phyloP scores from a whole-genome alignment of 2,329 filamentous ascomycete species.

The Alternaria rosae region DNA sequence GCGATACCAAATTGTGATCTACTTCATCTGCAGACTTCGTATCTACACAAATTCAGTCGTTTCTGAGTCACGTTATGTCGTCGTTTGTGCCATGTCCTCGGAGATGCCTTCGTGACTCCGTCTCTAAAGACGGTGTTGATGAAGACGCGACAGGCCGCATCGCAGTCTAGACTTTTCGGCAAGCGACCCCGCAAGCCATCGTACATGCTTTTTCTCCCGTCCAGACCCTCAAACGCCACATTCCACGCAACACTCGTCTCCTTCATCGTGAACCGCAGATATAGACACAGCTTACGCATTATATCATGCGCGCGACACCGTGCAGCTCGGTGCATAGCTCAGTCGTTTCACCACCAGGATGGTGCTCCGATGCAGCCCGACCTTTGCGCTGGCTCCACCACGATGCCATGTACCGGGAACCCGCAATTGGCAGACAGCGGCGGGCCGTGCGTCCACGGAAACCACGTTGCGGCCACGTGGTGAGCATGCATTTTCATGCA shows the following conservation, averaged over 20 bases:
- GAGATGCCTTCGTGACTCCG: background rate
- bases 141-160: background rate
- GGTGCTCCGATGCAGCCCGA: background rate
- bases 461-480: slow-evolving; percentile 15
- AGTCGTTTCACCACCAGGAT: slow-evolving; percentile 4
- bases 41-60: background rate
- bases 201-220: background rate
- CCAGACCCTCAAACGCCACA: background rate
- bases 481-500: slow-evolving; percentile 12
- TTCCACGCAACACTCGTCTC: background rate
- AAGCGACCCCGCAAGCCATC: background rate
- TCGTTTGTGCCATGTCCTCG: background rate
- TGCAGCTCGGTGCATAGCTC: background rate
- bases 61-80: background rate
- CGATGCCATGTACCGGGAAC: background rate
- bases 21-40: slow-evolving; percentile 1
- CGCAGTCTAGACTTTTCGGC: background rate
- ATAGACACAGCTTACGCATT: background rate
- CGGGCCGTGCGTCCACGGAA: slow-evolving; percentile 6
- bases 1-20: background rate
- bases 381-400: slow-evolving; percentile 3
- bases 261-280: background rate
- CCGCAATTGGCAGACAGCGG: background rate
- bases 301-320: background rate
- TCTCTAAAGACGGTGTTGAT: background rate